Base-by-base conservation (phyloP, 192 early-diverging fungal species). In the Mortierella claussenii region DNA sequence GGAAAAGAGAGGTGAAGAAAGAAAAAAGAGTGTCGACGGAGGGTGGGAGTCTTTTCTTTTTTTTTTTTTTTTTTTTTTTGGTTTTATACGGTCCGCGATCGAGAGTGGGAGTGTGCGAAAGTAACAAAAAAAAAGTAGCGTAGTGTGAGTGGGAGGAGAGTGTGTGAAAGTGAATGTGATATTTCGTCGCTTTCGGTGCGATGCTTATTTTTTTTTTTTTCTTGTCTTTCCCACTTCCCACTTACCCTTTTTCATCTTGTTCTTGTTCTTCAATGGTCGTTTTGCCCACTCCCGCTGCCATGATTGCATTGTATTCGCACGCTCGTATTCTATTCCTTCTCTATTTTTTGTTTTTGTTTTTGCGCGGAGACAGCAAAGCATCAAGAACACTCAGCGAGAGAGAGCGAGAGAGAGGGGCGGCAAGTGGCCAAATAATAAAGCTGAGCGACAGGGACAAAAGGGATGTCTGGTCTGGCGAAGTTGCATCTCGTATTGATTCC, bases 131-230 rank as follows among this genome's bases (percentile, higher is more conserved):
- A n/a, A 47, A 28, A 28, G 45, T 47, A n/a, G 12, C 5, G 9
- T 9, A 18, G 45, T 18, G 45, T 18, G 45, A n/a, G 45, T 47
- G n/a, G 12, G 21, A 49, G 47, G 53, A 15, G 53, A 55, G 55
- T 57, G 55, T 57, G 55, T 57, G 55, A 57, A 57, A 57, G 55
- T 57, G 55, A 57, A 57, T 57, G 55, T 57, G 55, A 57, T 57
- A 44, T 44, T 44, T 30, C 5, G 3, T 26, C 11, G 23, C 23
- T 46, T 15, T 46, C n/a, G 21, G n/a, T 32, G 24, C 49, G 27
- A 12, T 23, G 3, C 28, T 51, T 8, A 23, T 51, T 40, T 40
- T 10, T 40, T 40, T 40, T 40, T 40, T 40, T 40, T 40, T 13
- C 13, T 40, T 40, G 37, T 40, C 13, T 40, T 13, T 10, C 7